Evolutionary conservation across 1,284 basidiomycete species (phyloP), one percentile per base, ranked within the genome.

Genomic region (Earliella scabrosa): DNA sequence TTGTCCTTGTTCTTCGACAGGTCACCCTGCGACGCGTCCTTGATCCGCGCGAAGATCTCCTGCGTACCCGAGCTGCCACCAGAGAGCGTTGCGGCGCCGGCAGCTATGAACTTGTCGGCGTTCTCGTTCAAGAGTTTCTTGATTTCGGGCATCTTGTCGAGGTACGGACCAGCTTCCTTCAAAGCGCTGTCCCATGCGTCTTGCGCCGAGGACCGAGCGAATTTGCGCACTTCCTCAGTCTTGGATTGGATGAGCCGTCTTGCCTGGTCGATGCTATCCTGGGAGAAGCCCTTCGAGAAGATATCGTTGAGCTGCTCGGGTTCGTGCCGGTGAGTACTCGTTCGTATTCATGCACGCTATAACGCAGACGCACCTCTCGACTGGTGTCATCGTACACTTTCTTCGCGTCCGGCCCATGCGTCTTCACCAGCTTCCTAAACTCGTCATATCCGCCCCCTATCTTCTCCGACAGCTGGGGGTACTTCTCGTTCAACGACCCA

Each of bases 381-480:
- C 65, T 64, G 5, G 71, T 68, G 23, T 75, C 73, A 8, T 72
- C 68, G 23, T 69, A 64, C 13, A 72, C 44, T 56, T 69, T 71
- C 71, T 73, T 73, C 49, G 73, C 73, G 56, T 75, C 73, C 3
- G 73, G 73, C 3, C 73, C 74, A 34, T 67, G 68, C 48, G 63
- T 55, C 53, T 72, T 58, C n/a, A 71, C 73, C 49, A 73, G 45
- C 29, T 55, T 60, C 66, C 59, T 67, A 54, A 77, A 58, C 59
- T 75, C 67, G 21, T 65, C 63, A 50, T 73, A 73, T 20, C 66
- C 67, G 13, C 68, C 66, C 1, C 73, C 74, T 5, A 77, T 57
- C 46, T 67, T 70, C 58, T 73, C 64, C 59, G 69, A 69, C 16
- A 72, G 45, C 52, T 71, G 64, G 26, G 75, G 73, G 56, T 72